phyloP scores from a whole-genome alignment of 352 stramenopile genomes.

The Phytophthora capsici region DNA sequence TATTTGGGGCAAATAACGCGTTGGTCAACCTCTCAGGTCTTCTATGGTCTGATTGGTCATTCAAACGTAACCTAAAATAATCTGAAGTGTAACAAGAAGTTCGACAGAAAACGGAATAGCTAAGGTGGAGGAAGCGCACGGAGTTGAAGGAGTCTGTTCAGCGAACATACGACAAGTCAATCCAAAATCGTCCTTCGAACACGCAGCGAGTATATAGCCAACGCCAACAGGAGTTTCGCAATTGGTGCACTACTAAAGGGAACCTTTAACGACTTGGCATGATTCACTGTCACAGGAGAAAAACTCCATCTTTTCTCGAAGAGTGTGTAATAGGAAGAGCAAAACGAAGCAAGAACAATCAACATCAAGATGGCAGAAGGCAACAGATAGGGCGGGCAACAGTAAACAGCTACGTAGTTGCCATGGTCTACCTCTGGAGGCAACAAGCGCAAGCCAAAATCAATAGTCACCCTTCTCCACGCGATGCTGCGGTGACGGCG shows the following conservation, averaged over 20 bases:
- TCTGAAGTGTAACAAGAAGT: background rate
- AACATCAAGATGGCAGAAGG: background rate
- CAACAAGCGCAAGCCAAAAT: background rate
- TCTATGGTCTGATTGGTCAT: background rate
- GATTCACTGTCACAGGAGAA: background rate
- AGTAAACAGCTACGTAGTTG: background rate
- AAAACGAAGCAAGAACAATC: background rate
- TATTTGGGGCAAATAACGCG: background rate
- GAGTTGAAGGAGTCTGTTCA: background rate
- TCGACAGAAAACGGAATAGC: background rate
- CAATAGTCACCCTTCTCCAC: background rate
- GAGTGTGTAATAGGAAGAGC: conserved; percentile 7
- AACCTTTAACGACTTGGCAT: background rate
- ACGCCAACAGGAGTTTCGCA: background rate
- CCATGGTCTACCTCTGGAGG: conserved; percentile 9
- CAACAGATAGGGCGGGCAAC: background rate
- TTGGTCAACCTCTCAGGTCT: background rate
- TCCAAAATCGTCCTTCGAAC: background rate
- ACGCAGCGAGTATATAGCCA: background rate
- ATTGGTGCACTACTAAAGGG: background rate
- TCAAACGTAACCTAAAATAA: background rate
- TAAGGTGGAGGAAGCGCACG: background rate
- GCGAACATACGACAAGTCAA: no score
- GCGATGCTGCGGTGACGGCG: background rate
- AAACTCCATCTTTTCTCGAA: conserved; percentile 12